Percentiles rank a stretch among this genome's conserved stretches.
phyloP scores from a whole-genome alignment of 148 eudicot species.

The Spergularia marina region DNA sequence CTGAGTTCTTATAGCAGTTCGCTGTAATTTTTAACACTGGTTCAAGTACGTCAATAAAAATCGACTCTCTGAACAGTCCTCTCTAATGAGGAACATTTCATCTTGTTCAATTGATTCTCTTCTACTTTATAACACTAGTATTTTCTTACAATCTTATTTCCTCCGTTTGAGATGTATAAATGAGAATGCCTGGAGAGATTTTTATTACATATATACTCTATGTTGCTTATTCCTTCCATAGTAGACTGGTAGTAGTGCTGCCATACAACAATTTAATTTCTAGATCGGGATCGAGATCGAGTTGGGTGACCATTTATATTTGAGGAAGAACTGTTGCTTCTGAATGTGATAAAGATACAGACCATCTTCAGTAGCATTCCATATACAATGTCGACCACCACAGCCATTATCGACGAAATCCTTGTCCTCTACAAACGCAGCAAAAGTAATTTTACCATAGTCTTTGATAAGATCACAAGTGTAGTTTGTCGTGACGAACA shows the following conservation, averaged over 20 bases:
- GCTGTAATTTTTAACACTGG: not conserved
- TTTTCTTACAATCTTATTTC: too few relatives aligned
- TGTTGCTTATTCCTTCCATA: too few relatives aligned
- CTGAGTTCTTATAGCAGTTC: not conserved
- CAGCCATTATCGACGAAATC: conserved; percentile 4
- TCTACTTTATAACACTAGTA: too few relatives aligned
- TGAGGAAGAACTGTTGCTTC: not conserved
- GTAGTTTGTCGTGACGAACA: conserved; percentile 10
- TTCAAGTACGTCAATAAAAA: conserved; percentile 7
- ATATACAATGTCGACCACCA: conserved; percentile 13
- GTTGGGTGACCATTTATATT: not conserved
- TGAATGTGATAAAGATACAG: conserved; percentile 22
- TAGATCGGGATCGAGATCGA: too few relatives aligned
- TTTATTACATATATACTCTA: too few relatives aligned
- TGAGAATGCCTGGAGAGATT: too few relatives aligned
- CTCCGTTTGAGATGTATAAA: too few relatives aligned
- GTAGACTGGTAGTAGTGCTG: too few relatives aligned
- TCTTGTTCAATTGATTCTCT: not conserved
- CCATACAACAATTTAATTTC: too few relatives aligned
- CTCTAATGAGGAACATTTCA: not conserved
- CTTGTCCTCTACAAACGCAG: not conserved
- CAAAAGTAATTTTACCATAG: not conserved
- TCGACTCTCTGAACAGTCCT: not conserved
- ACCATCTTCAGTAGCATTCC: conserved; percentile 14
- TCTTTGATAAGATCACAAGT: not conserved